Conservation (phyloP, 768 basidiomycete genomes). For the Rhodotorula babjevae region DNA sequence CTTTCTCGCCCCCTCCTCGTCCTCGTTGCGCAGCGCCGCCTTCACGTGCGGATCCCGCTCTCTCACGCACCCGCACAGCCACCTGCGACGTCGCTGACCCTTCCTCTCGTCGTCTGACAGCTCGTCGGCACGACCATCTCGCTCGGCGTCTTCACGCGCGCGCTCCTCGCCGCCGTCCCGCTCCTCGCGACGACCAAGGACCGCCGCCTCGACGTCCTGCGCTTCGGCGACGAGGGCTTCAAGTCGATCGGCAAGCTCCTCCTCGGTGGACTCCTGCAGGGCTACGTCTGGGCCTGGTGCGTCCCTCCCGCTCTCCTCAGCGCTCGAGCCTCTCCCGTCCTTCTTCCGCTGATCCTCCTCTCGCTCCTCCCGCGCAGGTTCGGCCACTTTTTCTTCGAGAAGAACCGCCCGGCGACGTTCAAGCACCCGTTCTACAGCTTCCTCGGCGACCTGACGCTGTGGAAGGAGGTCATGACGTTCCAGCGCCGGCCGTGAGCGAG, state of each 20-base stretch:
- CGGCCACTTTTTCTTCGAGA: constrained; percentile 35
- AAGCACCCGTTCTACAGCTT: constrained; percentile 34
- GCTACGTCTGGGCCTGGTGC: constrained; percentile 33
- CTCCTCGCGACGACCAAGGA: not conserved
- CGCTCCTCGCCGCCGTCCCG: constrained; percentile 12
- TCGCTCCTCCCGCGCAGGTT: not conserved
- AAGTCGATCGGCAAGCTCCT: constrained; percentile 14
- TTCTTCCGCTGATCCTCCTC: too few relatives aligned
- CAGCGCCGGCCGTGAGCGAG: constrained; percentile 3
- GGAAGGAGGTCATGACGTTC: constrained; percentile 16
- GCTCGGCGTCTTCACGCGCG: constrained; percentile 8
- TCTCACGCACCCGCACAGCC: too few relatives aligned
- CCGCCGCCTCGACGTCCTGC: constrained; percentile 1
- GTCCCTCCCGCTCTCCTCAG: not conserved
- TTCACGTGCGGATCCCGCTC: constrained; percentile 9
- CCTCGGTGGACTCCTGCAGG: constrained; percentile 29
- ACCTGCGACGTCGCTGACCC: not conserved
- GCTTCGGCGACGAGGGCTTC: constrained; percentile 21
- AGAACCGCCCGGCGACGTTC: constrained; percentile 34
- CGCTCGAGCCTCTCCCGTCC: too few relatives aligned
- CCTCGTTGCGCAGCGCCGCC: constrained; percentile 11
- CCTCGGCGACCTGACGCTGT: constrained; percentile 20
- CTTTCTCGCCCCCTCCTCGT: too few relatives aligned
- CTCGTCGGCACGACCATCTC: constrained; percentile 29
- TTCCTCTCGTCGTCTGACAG: not conserved